Evolutionary conservation across 495 filamentous ascomycete genomes (phyloP).

Genomic region (Parathielavia hyrcaniae): DNA sequence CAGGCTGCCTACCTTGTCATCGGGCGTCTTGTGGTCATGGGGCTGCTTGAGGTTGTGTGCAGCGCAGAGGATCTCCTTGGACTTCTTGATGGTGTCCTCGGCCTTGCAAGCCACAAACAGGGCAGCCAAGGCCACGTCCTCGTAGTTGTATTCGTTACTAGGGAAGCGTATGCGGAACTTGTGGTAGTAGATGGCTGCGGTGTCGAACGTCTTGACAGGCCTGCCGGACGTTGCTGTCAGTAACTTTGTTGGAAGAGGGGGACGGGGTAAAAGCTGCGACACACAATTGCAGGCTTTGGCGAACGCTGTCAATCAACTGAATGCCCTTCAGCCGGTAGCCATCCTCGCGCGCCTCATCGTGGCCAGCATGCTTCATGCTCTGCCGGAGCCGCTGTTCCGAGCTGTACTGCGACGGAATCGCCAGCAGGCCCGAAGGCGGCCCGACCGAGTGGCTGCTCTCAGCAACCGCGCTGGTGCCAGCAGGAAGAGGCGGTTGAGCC

Average conservation of each 20-base stretch:
- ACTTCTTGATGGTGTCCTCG: conserved; percentile 96
- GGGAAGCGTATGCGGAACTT: conserved; percentile 76
- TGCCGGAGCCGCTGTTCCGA: conserved; percentile 37
- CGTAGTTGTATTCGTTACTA: conserved; percentile 60
- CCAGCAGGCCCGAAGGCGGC: conserved; percentile 36
- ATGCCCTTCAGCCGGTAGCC: conserved; percentile 66
- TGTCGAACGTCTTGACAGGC: conserved; percentile 77
- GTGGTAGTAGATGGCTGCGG: conserved; percentile 80
- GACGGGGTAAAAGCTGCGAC: conserved; percentile 19
- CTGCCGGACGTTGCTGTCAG: conserved; percentile 32
- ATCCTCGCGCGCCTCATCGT: conserved; percentile 53
- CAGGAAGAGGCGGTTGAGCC: conserved; percentile 13
- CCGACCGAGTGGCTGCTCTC: conserved; percentile 27
- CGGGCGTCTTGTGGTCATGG: conserved; percentile 69
- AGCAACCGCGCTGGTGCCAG: conserved; percentile 11
- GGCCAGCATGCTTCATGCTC: conserved; percentile 34
- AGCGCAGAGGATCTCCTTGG: conserved; percentile 82
- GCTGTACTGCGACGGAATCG: conserved; percentile 38
- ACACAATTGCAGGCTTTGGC: conserved; percentile 65
- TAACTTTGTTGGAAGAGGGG: neutral
- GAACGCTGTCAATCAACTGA: conserved; percentile 71
- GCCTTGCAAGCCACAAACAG: conserved; percentile 93
- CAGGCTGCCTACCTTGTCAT: conserved; percentile 60
- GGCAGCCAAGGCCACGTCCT: conserved; percentile 78
- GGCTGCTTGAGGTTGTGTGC: conserved; percentile 76